Conservation (phyloP, 257 asterid species). For the Nicotiana benthamiana region DNA sequence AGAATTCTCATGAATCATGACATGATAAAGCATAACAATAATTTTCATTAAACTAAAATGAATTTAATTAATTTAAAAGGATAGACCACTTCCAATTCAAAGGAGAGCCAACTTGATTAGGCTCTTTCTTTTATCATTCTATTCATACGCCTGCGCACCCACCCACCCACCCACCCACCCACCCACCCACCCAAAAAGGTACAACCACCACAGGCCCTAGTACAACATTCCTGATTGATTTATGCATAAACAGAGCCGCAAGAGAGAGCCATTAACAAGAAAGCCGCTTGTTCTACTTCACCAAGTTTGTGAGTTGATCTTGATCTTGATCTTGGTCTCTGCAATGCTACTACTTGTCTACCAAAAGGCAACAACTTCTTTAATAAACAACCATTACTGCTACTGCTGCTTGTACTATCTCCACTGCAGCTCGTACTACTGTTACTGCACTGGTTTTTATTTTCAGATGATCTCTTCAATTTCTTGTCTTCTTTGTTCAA, state of each 20-base stretch:
- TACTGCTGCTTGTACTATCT: conserved; percentile 26
- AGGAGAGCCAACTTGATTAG: not conserved
- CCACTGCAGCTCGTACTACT: conserved; percentile 54
- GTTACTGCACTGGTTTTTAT: conserved; percentile 6
- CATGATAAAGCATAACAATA: not conserved
- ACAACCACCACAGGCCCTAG: not conserved
- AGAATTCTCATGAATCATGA: not conserved
- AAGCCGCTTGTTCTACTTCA: conserved; percentile 87
- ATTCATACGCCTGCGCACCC: not conserved
- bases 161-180: not conserved
- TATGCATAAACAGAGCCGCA: conserved; percentile 88
- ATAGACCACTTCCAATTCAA: not conserved
- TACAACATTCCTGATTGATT: not conserved
- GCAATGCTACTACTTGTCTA: conserved; percentile 48
- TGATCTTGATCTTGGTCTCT: conserved; percentile 67
- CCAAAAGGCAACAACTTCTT: conserved; percentile 52
- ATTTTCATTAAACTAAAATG: not conserved
- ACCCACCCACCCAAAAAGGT: not conserved
- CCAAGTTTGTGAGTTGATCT: conserved; percentile 39
- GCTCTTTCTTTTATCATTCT: not conserved
- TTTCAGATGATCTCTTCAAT: conserved; percentile 37
- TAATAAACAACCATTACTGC: conserved; percentile 26
- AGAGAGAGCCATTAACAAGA: conserved; percentile 75
- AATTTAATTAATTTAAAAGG: not conserved
- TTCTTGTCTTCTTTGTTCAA: conserved; percentile 62